A percentile compares a stretch with the other conserved stretches of the same genome.
phyloP scores from a whole-genome alignment of 805 yeast genomes.

The Torulaspora gathmanii region DNA sequence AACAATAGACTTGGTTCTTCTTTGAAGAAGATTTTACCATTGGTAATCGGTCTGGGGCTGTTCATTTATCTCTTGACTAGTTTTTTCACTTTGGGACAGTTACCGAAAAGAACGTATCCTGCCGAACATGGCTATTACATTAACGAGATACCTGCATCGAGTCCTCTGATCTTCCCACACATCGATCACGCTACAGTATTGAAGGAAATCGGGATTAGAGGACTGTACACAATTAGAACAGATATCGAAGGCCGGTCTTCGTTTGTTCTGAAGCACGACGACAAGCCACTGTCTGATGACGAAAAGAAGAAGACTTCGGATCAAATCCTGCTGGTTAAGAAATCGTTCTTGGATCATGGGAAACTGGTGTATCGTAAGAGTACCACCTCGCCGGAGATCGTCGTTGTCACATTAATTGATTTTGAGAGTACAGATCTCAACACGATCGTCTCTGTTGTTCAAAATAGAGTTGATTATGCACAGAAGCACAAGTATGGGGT shows the following conservation, averaged over 20 bases:
- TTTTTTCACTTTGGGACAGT: constrained; percentile 13
- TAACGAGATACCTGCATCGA: constrained; percentile 45
- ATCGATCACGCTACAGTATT: constrained; percentile 63
- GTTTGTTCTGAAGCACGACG: constrained; percentile 38
- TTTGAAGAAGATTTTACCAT: constrained; percentile 4
- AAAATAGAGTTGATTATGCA: constrained; percentile 86
- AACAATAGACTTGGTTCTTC: background rate
- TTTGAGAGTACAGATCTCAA: constrained; percentile 58
- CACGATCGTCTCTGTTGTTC: constrained; percentile 64
- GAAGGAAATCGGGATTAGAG: constrained; percentile 50
- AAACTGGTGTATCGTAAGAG: constrained; percentile 42
- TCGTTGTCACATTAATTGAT: constrained; percentile 76
- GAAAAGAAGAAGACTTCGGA: constrained; percentile 32
- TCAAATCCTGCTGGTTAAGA: constrained; percentile 44
- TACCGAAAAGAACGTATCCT: constrained; percentile 22
- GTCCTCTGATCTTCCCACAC: constrained; percentile 64
- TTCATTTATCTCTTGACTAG: constrained; percentile 21
- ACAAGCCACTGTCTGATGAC: constrained; percentile 40
- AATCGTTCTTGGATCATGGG: constrained; percentile 61
- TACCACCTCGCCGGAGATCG: constrained; percentile 49
- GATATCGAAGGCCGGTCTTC: constrained; percentile 43
- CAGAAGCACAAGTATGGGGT: constrained; percentile 75
- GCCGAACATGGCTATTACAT: constrained; percentile 42
- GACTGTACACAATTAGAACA: constrained; percentile 46
- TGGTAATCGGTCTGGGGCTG: constrained; percentile 11